Conservation (phyloP, 306 rosid species). For the Herpetospermum pedunculosum region DNA sequence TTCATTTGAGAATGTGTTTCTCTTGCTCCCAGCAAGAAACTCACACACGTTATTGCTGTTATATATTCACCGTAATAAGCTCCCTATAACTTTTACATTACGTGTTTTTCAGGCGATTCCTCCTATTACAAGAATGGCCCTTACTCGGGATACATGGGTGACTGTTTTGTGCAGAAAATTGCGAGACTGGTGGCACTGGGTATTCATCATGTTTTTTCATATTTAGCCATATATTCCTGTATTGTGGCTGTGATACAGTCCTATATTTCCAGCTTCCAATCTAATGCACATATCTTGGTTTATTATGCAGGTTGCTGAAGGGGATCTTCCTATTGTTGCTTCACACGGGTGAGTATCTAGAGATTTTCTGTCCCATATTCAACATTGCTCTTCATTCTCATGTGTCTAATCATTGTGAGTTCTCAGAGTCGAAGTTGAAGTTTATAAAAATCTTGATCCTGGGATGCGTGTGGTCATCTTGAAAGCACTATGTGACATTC, state of each 20-base stretch:
- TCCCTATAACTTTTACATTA: conserved; percentile 9
- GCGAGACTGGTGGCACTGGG: conserved; percentile 99
- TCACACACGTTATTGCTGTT: background rate
- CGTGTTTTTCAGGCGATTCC: conserved; percentile 78
- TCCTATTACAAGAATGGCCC: conserved; percentile 95
- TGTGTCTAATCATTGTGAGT: conserved; percentile 21
- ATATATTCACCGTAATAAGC: background rate
- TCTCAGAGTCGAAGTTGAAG: conserved; percentile 76
- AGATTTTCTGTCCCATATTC: conserved; percentile 11
- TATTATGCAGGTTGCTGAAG: conserved; percentile 78
- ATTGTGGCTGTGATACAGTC: background rate
- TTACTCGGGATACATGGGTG: conserved; percentile 93
- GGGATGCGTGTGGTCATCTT: conserved; percentile 80
- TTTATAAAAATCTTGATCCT: conserved; percentile 80
- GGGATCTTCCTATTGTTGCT: conserved; percentile 91
- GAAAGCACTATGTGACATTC: conserved; percentile 98
- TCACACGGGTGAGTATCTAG: conserved; percentile 74
- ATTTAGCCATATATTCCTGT: conserved; percentile 17
- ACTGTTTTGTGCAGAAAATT: conserved; percentile 93
- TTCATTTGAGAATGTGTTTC: background rate
- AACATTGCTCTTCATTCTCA: conserved; percentile 19
- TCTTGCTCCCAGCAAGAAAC: background rate
- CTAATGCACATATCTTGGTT: background rate
- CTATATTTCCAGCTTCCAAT: conserved; percentile 17
- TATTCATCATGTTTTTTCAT: conserved; percentile 25